Evolutionary conservation across 768 basidiomycete species (phyloP).

Genomic region (Hygrocybe punicea): DNA sequence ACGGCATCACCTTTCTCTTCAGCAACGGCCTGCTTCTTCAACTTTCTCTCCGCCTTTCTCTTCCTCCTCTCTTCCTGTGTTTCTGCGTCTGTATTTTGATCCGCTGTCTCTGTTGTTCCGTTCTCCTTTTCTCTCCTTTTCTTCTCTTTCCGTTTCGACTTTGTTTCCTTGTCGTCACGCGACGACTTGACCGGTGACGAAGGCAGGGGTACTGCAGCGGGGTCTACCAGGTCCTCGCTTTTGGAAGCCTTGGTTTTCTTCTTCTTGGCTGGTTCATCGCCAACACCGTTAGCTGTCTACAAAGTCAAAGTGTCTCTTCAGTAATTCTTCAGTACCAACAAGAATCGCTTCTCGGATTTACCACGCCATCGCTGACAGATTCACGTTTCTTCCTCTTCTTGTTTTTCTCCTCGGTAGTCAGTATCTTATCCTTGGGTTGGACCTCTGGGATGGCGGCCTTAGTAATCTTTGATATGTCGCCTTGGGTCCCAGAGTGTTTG

Average conservation of each 20-base stretch:
- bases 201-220: conserved; percentile 10
- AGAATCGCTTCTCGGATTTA: conserved; percentile 27
- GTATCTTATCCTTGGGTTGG: neutral
- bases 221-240: conserved; percentile 8
- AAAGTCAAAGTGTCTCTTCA: too few relatives aligned
- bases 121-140: conserved; percentile 32
- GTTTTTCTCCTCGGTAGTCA: neutral
- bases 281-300: too few relatives aligned
- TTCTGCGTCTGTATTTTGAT: conserved; percentile 21
- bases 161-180: conserved; percentile 14
- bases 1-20: neutral
- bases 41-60: conserved; percentile 12
- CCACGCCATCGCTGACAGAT: neutral
- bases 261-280: too few relatives aligned
- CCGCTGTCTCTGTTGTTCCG: conserved; percentile 7
- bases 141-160: conserved; percentile 7
- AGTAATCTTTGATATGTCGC: conserved; percentile 3
- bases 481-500: conserved; percentile 8
- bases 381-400: neutral
- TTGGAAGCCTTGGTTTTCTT: conserved; percentile 13
- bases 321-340: too few relatives aligned
- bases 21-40: neutral
- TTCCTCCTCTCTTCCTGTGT: conserved; percentile 6
- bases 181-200: conserved; percentile 5
- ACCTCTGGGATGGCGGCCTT: conserved; percentile 3